Evolutionary conservation across 2,329 filamentous ascomycete species (phyloP).

Genomic region (Onygenales sp.): DNA sequence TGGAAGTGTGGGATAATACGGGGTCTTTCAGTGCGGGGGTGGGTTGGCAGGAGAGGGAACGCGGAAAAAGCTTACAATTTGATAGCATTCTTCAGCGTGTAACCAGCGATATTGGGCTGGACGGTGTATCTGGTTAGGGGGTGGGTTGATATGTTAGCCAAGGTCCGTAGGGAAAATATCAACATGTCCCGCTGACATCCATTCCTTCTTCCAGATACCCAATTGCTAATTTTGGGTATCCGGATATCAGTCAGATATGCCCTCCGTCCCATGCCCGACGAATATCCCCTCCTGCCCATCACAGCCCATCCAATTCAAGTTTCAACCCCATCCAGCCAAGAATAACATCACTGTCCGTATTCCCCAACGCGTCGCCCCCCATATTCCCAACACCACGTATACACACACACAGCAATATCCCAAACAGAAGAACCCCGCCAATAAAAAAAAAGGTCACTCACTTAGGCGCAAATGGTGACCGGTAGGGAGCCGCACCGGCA

Average conservation of each 20-base stretch:
- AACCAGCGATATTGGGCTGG: conserved; percentile 40
- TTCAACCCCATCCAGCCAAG: not conserved
- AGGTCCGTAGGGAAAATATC: no score
- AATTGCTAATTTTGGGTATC: no score
- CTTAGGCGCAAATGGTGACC: conserved; percentile 51
- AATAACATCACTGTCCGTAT: not conserved
- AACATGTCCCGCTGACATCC: no score
- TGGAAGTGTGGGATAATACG: not conserved
- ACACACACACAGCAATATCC: not conserved
- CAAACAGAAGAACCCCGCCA: conserved; percentile 13
- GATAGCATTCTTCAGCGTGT: conserved; percentile 32
- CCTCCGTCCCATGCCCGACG: no score
- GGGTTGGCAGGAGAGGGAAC: not conserved
- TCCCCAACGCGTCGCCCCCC: not conserved
- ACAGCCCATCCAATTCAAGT: not conserved
- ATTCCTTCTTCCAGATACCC: no score
- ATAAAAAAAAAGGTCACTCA: conserved; percentile 25
- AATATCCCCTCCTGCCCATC: not conserved
- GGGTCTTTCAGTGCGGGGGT: no score
- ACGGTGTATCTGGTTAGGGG: conserved; percentile 38
- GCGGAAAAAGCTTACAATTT: conserved; percentile 35
- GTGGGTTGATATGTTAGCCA: no score
- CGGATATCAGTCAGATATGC: no score
- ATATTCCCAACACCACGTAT: not conserved
- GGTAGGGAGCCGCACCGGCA: conserved; percentile 29